Conservation (phyloP, 352 stramenopile genomes). For the Pythium pyrilobum region DNA sequence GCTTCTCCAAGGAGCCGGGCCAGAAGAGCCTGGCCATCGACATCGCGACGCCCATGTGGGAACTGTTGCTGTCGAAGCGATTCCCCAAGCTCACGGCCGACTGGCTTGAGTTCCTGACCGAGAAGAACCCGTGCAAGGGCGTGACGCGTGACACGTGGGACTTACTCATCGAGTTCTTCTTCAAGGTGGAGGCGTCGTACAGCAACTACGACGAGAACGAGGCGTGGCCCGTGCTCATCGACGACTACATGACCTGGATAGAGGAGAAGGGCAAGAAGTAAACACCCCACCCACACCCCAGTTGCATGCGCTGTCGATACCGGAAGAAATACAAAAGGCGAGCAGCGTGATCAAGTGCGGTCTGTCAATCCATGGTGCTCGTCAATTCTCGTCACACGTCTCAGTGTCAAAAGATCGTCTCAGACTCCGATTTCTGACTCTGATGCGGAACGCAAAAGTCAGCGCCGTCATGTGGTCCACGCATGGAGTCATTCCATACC, state of each 20-base stretch:
- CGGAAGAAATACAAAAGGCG: too few species aligned
- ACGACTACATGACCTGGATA: constrained; percentile 88
- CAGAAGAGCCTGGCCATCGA: constrained; percentile 85
- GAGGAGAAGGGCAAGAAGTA: constrained; percentile 51
- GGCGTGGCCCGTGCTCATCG: constrained; percentile 86
- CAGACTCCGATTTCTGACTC: too few species aligned
- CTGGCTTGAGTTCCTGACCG: constrained; percentile 73
- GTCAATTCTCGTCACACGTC: too few species aligned
- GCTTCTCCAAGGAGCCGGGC: constrained; percentile 84
- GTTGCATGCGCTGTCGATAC: too few species aligned
- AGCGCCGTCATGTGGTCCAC: too few species aligned
- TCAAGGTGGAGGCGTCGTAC: constrained; percentile 75
- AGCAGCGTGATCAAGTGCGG: too few species aligned
- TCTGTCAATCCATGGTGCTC: too few species aligned
- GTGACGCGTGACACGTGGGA: constrained; percentile 87
- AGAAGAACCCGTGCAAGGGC: constrained; percentile 76
- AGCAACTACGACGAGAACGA: constrained; percentile 87
- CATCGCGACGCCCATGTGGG: constrained; percentile 85
- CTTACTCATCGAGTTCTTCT: constrained; percentile 80
- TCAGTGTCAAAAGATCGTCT: too few species aligned
- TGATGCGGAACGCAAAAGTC: too few species aligned
- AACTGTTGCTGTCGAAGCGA: constrained; percentile 58
- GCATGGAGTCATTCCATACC: too few species aligned
- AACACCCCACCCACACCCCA: too few species aligned
- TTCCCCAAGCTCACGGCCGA: constrained; percentile 64